These are phyloP conservation scores for Macadamia integrifolia DNA, from an alignment of 164 flowering plant species.

Conservation along the genomic window DNA sequence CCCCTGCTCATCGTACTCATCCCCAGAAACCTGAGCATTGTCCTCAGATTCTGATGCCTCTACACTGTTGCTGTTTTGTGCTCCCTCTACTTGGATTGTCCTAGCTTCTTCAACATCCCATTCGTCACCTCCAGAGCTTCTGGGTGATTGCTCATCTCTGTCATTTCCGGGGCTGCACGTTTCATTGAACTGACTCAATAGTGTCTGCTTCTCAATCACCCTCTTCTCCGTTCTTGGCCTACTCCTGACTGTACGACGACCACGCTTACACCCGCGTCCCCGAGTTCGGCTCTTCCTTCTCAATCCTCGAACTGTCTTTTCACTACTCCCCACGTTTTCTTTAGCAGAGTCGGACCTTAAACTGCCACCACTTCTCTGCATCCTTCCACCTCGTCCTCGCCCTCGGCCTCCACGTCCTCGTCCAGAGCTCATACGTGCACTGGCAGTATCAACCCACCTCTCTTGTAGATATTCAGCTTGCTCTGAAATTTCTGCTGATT, in stretches of 20 bases:
- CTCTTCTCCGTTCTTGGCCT: conserved; percentile 36
- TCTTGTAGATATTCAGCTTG: conserved; percentile 28
- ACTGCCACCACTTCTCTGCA: conserved; percentile 32
- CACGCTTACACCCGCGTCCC: conserved; percentile 50
- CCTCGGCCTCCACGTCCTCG: conserved; percentile 48
- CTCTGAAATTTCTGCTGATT: conserved; percentile 18
- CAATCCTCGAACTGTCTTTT: conserved; percentile 21
- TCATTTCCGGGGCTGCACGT: conserved; percentile 6
- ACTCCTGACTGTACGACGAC: conserved; percentile 49
- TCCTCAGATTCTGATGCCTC: conserved; percentile 50
- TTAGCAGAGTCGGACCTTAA: conserved; percentile 28
- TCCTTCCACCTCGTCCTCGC: conserved; percentile 36
- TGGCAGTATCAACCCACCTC: conserved; percentile 30
- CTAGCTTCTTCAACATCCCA: conserved; percentile 33
- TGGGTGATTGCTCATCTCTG: conserved; percentile 11
- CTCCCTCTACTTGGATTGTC: conserved; percentile 25
- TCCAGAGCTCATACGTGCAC: conserved; percentile 22
- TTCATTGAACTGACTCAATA: conserved; percentile 5
- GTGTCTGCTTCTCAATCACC: conserved; percentile 14
- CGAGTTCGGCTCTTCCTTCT: conserved; percentile 46
- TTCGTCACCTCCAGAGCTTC: conserved; percentile 20
- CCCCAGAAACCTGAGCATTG: conserved; percentile 41
- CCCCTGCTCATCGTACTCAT: conserved; percentile 39
- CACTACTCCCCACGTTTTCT: conserved; percentile 20
- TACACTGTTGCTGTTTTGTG: conserved; percentile 35